These are phyloP conservation scores for Aspergillus ibericus DNA, from an alignment of 2,329 filamentous ascomycete species.

Conservation along the genomic window DNA sequence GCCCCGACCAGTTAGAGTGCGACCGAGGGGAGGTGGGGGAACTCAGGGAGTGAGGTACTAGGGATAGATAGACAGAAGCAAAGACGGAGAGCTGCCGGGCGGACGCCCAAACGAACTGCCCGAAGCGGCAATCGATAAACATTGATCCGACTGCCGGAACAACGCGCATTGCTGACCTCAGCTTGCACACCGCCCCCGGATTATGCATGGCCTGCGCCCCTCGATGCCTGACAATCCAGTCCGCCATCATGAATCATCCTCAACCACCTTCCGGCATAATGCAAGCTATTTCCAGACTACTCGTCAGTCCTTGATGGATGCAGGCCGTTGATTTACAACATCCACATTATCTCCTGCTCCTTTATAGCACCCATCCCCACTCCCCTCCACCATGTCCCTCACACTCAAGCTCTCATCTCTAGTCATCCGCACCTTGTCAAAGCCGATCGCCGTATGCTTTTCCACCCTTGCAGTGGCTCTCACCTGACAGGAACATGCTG, in stretches of 20 bases:
- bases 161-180: constrained; percentile 29
- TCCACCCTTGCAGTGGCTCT: constrained; percentile 3
- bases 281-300: neutral
- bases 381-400: constrained; percentile 54
- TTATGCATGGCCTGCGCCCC: constrained; percentile 8
- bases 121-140: constrained; percentile 43
- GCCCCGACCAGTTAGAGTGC: constrained; percentile 22
- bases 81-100: constrained; percentile 24
- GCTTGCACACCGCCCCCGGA: constrained; percentile 16
- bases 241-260: constrained; percentile 5
- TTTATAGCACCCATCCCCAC: neutral
- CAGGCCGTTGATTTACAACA: neutral
- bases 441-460: constrained; percentile 63
- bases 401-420: constrained; percentile 67
- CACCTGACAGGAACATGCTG: constrained; percentile 17
- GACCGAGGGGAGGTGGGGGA: constrained; percentile 14
- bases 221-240: constrained; percentile 17
- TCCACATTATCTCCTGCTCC: neutral
- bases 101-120: constrained; percentile 27
- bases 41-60: constrained; percentile 6
- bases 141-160: constrained; percentile 28
- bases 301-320: constrained; percentile 4
- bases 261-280: neutral
- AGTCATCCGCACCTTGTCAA: constrained; percentile 64
- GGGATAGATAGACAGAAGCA: constrained; percentile 19